Evolutionary conservation across 2,329 filamentous ascomycete species (phyloP).

Genomic region (Westerdykella sp.): DNA sequence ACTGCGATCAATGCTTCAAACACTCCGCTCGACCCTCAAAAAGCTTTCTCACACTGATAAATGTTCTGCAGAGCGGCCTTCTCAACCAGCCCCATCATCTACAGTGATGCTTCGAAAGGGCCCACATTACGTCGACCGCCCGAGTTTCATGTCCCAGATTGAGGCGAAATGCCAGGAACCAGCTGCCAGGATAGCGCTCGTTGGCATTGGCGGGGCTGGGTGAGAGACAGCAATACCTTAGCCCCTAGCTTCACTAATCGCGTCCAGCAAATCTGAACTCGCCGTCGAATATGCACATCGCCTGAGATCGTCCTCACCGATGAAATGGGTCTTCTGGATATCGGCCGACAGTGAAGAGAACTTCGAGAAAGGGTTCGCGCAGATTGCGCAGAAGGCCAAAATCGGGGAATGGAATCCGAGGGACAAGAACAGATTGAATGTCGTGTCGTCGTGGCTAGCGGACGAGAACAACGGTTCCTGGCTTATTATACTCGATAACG

Average conservation of each 20-base stretch:
- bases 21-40: no score
- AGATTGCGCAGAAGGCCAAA: constrained; percentile 18
- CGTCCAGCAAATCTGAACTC: constrained; percentile 13
- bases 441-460: constrained; percentile 11
- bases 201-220: constrained; percentile 22
- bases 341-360: constrained; percentile 14
- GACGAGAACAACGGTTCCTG: constrained; percentile 1
- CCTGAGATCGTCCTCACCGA: constrained; percentile 4
- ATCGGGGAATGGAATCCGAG: constrained; percentile 4
- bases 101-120: constrained; percentile 5
- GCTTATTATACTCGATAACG: constrained; percentile 3
- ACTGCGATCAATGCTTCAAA: no score
- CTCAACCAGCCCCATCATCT: not conserved
- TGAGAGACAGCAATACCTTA: not conserved
- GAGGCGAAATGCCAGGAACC: constrained; percentile 7
- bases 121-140: constrained; percentile 6
- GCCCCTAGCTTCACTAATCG: no score
- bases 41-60: no score
- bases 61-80: no score
- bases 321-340: constrained; percentile 14
- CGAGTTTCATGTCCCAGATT: constrained; percentile 1
- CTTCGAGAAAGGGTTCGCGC: constrained; percentile 19
- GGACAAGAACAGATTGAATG: no score
- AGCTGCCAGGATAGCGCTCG: constrained; percentile 14
- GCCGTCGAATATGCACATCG: constrained; percentile 12